Evolutionary conservation across 2,329 filamentous ascomycete species (phyloP).

Genomic region (Ceratocystis smalleyi): DNA sequence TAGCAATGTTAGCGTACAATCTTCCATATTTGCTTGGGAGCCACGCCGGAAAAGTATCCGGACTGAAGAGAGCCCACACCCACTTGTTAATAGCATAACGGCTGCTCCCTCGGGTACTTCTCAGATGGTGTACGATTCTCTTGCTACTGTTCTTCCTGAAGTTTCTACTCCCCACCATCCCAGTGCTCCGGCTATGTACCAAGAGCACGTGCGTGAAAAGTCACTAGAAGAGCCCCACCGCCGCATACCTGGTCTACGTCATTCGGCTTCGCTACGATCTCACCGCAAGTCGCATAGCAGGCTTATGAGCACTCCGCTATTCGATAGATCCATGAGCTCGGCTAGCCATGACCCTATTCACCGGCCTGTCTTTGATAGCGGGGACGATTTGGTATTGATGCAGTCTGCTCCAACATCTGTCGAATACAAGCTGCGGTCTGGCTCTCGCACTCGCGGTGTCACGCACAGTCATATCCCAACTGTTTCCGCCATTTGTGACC

Average conservation of each 20-base stretch:
- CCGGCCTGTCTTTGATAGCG: constrained; percentile 16
- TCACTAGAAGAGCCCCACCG: constrained; percentile 13
- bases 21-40: constrained; percentile 29
- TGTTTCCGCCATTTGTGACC: background rate
- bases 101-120: background rate
- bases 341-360: constrained; percentile 7
- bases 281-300: constrained; percentile 16
- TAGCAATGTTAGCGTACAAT: background rate
- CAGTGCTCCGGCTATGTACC: constrained; percentile 12
- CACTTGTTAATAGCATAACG: constrained; percentile 19
- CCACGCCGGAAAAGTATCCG: constrained; percentile 37
- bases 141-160: constrained; percentile 27
- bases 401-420: background rate
- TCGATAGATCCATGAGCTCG: background rate
- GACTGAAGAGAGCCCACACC: constrained; percentile 27
- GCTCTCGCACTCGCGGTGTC: constrained; percentile 10
- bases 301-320: background rate
- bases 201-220: constrained; percentile 15
- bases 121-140: constrained; percentile 26
- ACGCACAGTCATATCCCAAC: constrained; percentile 14
- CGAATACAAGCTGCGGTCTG: constrained; percentile 6
- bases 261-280: constrained; percentile 13
- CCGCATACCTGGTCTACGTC: constrained; percentile 6
- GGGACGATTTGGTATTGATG: constrained; percentile 12
- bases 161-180: constrained; percentile 12